Evolutionary conservation across 805 yeast species (phyloP), one percentile per base, ranked within the genome.

Genomic region (Barnettozyma sp.): DNA sequence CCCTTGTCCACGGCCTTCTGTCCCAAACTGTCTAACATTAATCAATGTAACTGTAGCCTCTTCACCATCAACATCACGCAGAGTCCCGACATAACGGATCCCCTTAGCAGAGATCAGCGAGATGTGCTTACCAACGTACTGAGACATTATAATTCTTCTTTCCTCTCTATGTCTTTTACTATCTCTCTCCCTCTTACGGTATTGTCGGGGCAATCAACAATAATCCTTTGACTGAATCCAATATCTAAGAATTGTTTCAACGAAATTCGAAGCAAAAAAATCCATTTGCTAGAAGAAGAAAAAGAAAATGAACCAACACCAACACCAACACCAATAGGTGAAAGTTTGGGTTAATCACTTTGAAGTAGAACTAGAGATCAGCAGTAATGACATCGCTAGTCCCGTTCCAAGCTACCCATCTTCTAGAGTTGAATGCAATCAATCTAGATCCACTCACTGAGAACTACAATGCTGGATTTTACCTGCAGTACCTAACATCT

Each of bases 391-490:
- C 97, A 4, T 82, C 96, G 0, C 68, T 88, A 11, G 73, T 72
- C 41, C 97, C 97, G 15, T 85, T 92, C 52, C 82, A 79, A 43
- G 88, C 94, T 4, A 77, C 87, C 3, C 97, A 92, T 52, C 61
- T 90, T 13, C 79, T 88, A 45, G 65, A 71, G 7, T 50, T 83
- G 34, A 84, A 84, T 50, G 61, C 82, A 4, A 77, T 88, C 32
- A 92, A 92, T 55, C 60, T 92, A 15, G 98, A 92, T 50, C 81
- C 82, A 1, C 68, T 92, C 35, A 92, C 98, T 0, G 98, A 92
- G 52, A 92, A 90, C 62, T 92, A 84, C 63, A 80, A 87, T 30
- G 58, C 83, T 7, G 79, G 76, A 32, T 92, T 87, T 55, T 92
- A 92, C 54, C 70, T 83, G 13, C 85, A 85, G 47, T 92, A 92